Evolutionary conservation across 768 basidiomycete species (phyloP).

Genomic region (Hygrophoropsis aurantiaca): DNA sequence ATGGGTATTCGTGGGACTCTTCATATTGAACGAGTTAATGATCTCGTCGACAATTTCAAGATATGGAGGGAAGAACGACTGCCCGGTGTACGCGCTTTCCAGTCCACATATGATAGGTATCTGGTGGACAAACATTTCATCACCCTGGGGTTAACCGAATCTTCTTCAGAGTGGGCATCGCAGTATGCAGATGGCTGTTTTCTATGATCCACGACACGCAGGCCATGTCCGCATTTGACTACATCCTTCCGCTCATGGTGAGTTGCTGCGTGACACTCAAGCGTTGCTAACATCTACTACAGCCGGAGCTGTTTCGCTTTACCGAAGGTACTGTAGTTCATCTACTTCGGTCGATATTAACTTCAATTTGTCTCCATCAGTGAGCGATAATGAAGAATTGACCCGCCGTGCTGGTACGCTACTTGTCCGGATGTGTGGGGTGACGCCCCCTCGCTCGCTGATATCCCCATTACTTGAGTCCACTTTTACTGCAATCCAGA

Average conservation of each 20-base stretch:
- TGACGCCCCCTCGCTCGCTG: slow-evolving; percentile 71
- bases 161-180: slow-evolving; percentile 53
- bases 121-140: slow-evolving; percentile 11
- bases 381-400: slow-evolving; percentile 75
- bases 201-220: slow-evolving; percentile 74
- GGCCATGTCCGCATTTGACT: slow-evolving; percentile 75
- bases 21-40: slow-evolving; percentile 55
- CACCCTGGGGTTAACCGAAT: background rate
- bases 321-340: slow-evolving; percentile 50
- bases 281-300: slow-evolving; percentile 4
- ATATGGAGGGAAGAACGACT: slow-evolving; percentile 69
- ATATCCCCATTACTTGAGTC: slow-evolving; percentile 67
- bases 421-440: slow-evolving; percentile 82
- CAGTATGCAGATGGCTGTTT: slow-evolving; percentile 77
- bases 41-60: slow-evolving; percentile 63
- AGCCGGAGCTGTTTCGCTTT: slow-evolving; percentile 77
- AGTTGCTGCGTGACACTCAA: slow-evolving; percentile 16
- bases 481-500: slow-evolving; percentile 76
- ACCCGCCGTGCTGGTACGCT: slow-evolving; percentile 63
- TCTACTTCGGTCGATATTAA: too few relatives aligned
- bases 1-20: slow-evolving; percentile 71
- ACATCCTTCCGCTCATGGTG: slow-evolving; percentile 80
- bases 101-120: slow-evolving; percentile 82
- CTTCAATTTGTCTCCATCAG: slow-evolving; percentile 28
- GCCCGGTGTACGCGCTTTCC: slow-evolving; percentile 76